Evolutionary conservation across 1,139 yeast species (phyloP).

Genomic region (Kodamaea suecica): DNA sequence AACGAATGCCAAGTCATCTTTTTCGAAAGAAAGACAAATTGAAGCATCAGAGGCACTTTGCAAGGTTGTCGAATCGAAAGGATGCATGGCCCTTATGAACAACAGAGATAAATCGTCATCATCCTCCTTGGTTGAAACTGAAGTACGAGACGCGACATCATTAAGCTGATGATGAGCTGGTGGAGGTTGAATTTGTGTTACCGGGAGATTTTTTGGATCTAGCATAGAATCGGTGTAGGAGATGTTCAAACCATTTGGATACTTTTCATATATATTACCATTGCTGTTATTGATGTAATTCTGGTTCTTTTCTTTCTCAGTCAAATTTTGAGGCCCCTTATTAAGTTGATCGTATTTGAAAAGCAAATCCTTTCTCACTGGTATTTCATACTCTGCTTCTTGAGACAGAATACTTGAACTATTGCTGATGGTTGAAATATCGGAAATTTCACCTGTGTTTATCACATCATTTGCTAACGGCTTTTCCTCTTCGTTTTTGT

Average conservation of each 20-base stretch:
- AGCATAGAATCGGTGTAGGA: slow-evolving; percentile 17
- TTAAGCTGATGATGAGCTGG: neutral
- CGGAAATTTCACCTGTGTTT: slow-evolving; percentile 15
- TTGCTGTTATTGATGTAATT: neutral
- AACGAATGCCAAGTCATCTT: slow-evolving; percentile 78
- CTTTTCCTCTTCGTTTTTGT: neutral
- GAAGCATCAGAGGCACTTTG: slow-evolving; percentile 66
- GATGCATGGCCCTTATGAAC: slow-evolving; percentile 66
- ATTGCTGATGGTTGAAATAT: slow-evolving; percentile 27
- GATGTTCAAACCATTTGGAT: slow-evolving; percentile 20
- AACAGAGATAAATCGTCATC: slow-evolving; percentile 44
- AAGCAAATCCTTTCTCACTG: slow-evolving; percentile 32
- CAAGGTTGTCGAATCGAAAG: slow-evolving; percentile 70
- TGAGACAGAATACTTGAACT: slow-evolving; percentile 22
- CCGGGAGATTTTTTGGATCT: slow-evolving; percentile 18
- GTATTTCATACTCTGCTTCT: slow-evolving; percentile 23
- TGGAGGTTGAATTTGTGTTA: slow-evolving; percentile 3
- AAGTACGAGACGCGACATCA: slow-evolving; percentile 6
- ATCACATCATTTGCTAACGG: slow-evolving; percentile 8
- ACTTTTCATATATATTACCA: slow-evolving; percentile 12
- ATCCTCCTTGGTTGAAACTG: slow-evolving; percentile 13
- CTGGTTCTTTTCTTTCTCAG: too few relatives aligned
- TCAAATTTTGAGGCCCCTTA: too few relatives aligned
- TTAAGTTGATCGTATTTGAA: too few relatives aligned
- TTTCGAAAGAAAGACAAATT: slow-evolving; percentile 79